Base-by-base conservation (phyloP, 192 early-diverging fungal genomes). In the Cetraspora pellucida region DNA sequence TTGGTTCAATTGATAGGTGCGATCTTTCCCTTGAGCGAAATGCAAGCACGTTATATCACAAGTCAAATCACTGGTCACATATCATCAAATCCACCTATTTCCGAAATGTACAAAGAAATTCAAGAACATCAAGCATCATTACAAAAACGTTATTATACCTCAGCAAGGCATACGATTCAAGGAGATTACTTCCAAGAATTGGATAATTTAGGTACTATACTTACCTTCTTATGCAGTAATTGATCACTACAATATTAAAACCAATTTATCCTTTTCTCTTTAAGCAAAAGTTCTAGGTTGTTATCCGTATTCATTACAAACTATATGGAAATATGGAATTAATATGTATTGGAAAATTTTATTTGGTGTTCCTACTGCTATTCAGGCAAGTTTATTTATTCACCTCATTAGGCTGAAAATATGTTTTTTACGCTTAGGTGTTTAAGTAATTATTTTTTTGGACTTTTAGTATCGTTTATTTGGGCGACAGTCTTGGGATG, bases 131-230 rank as follows among this genome's bases (percentile, higher is more conserved):
- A 77, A 17, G 64, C 49, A 9, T 61, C 77, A 8, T 75, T 77
- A 43, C 74, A 66, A 21, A 75, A 60, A 46, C 45, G 63, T 3
- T 72, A 81, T 57, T 73, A 80, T 74, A 63, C 77, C 69, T 49
- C 81, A n/a, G 59, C 87, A 25, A 65, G 88, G 52, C 87, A 87
- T 63, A 88, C 87, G 0, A 86, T 91, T 45, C 80, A 88, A 59
- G 81, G 85, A 27, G 85, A 90, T 44, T 84, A 69, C 7, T 60
- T 77, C 0, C 37, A 77, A 9, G 87, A 85, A 61, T 82, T 81
- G 60, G 89, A 89, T 66, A 50, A 80, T 14, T 46, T 90, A 25
- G 85, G 31, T 37, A 37, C 31, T 37, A 37, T 37, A 37, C 31
- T 5, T 37, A 5, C 31, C 31, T 37, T 37, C 31, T 5, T 37